Base-by-base conservation (phyloP, 306 rosid genomes). In the Adenanthera pavonina region DNA sequence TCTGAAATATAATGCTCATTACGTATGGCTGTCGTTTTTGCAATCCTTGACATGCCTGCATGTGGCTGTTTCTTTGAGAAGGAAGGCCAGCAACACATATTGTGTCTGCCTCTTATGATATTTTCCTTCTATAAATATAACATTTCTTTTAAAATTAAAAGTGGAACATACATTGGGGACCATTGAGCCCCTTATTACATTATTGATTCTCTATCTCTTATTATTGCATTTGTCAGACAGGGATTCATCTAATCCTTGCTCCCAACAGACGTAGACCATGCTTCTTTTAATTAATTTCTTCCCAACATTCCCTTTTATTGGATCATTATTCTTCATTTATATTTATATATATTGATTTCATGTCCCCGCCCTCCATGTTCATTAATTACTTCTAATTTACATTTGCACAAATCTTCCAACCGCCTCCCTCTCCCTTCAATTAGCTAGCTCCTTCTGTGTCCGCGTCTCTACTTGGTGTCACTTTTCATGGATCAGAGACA, bases 221-320 rank as follows among this genome's bases (percentile, higher is more conserved):
- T 25, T 25, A 25, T 81, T 25, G 54, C 85, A 80, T 75, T 81
- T 79, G 87, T 89, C 89, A 87, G 69, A 88, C 81, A 67, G 74
- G 76, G 69, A 84, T 85, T 92, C 93, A 88, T 85, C 91, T 83
- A 78, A 78, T 80, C 81, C 88, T 82, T 85, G 83, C 91, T 87
- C 89, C 85, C 88, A 89, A 82, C 77, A 76, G 83, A 88, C 87
- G 12, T 6, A 15, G 20, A 83, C 74, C 83, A 13, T 81, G 36
- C 1, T 36, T 57, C 54, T 69, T 25, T 14, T 71, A 59, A 8
- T 14, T 71, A 59, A 8, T 8, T 15, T 40, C 1, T 43, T 43
- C 8, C 46, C 46, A 43, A 43, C 46, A 43, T 43, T 30, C 30
- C 30, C 30, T 25, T 25, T 25, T 25, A 25, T 25, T 25, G 30